Evolutionary conservation across 2,329 filamentous ascomycete genomes (phyloP).

Genomic region (Paecilomyces sp.): DNA sequence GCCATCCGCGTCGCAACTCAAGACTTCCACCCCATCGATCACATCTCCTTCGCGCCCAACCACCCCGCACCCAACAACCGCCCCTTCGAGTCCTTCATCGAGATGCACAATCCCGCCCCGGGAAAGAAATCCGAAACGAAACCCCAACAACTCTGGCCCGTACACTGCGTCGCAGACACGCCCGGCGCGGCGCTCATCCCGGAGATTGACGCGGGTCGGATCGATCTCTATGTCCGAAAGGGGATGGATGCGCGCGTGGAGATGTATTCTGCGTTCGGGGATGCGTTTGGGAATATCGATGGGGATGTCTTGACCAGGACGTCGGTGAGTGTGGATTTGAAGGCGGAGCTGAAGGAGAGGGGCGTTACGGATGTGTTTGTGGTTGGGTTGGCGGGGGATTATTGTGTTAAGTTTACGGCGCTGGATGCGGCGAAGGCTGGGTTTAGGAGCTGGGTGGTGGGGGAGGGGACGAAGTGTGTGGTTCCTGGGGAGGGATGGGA

Average conservation of each 20-base stretch:
- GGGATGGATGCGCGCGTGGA: slow-evolving; percentile 68
- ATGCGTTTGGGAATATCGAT: slow-evolving; percentile 57
- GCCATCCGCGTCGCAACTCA: slow-evolving; percentile 73
- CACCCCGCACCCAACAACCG: slow-evolving; percentile 56
- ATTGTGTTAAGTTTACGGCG: slow-evolving; percentile 78
- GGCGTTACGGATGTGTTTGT: slow-evolving; percentile 73
- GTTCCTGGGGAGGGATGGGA: slow-evolving; percentile 53
- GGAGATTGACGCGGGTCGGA: slow-evolving; percentile 54
- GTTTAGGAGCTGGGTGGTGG: slow-evolving; percentile 68
- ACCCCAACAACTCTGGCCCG: slow-evolving; percentile 72
- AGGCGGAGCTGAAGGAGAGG: slow-evolving; percentile 46
- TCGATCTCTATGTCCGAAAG: slow-evolving; percentile 71
- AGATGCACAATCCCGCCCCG: slow-evolving; percentile 45
- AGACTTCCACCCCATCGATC: slow-evolving; percentile 77
- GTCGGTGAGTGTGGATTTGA: slow-evolving; percentile 53
- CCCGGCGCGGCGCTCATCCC: slow-evolving; percentile 65
- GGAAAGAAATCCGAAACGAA: slow-evolving; percentile 56
- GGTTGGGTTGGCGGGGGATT: slow-evolving; percentile 81
- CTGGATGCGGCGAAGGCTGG: slow-evolving; percentile 69
- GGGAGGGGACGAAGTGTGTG: slow-evolving; percentile 71
- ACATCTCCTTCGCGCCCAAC: slow-evolving; percentile 84
- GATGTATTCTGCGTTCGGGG: slow-evolving; percentile 90
- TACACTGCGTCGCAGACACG: slow-evolving; percentile 75
- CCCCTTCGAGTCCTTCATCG: slow-evolving; percentile 60
- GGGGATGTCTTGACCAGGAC: slow-evolving; percentile 20